Evolutionary conservation across 805 yeast genomes (phyloP).

Genomic region (Yarrowia porcina): DNA sequence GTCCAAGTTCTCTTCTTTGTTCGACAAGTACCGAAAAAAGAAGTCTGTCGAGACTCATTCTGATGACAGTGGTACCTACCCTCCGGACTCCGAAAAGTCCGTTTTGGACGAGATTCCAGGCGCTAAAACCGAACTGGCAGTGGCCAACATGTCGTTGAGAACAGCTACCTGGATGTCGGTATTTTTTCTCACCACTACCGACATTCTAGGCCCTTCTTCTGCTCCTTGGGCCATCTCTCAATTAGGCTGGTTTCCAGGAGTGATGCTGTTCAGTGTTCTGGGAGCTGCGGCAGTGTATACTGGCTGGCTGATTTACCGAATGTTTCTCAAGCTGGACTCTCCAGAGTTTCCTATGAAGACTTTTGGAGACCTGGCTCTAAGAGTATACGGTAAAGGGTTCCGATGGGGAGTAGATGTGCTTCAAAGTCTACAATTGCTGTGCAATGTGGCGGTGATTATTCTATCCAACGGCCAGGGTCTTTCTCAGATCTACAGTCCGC

Average conservation of each 20-base stretch:
- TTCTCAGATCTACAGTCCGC: not conserved
- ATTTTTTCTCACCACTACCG: not conserved
- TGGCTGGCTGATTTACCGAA: not conserved
- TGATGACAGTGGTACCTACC: not conserved
- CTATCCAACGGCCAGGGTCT: not conserved
- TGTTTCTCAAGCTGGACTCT: not conserved
- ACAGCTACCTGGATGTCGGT: not conserved
- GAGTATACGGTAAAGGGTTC: not conserved
- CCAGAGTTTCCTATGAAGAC: not conserved
- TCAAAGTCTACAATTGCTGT: not conserved
- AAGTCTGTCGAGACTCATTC: not conserved
- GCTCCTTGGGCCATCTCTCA: not conserved
- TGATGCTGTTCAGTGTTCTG: not conserved
- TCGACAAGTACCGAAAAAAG: slow-evolving; percentile 1
- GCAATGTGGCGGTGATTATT: not conserved
- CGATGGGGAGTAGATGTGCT: not conserved
- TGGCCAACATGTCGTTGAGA: not conserved
- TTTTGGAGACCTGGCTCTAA: not conserved
- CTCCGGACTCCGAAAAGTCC: not conserved
- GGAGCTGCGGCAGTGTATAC: not conserved
- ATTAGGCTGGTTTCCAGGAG: not conserved
- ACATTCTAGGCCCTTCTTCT: not conserved
- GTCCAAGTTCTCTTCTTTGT: not conserved
- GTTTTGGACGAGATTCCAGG: not conserved
- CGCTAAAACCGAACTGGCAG: not conserved